Conservation (phyloP, 768 basidiomycete species). For the Crepidotus variabilis region DNA sequence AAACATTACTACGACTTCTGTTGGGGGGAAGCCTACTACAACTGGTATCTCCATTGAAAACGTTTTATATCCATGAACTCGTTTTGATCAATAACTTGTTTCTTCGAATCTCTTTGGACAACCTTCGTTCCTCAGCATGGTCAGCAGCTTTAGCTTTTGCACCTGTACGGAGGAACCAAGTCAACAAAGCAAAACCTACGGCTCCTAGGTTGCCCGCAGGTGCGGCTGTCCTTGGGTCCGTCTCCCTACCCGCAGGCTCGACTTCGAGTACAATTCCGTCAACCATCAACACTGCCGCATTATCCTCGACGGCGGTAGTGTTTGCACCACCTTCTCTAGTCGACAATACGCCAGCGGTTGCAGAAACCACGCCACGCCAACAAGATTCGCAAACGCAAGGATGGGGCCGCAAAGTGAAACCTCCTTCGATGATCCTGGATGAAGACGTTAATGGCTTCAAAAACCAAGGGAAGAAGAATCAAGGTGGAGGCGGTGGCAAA, state of each 20-base stretch:
- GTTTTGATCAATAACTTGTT: slow-evolving; percentile 53
- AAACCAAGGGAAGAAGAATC: slow-evolving; percentile 42
- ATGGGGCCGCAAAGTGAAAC: slow-evolving; percentile 89
- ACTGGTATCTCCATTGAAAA: slow-evolving; percentile 56
- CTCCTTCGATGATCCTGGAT: slow-evolving; percentile 86
- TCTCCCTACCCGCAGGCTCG: slow-evolving; percentile 26
- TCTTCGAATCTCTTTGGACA: slow-evolving; percentile 24
- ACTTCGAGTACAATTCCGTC: slow-evolving; percentile 53
- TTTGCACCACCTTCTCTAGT: slow-evolving; percentile 66
- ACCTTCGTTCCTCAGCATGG: slow-evolving; percentile 53
- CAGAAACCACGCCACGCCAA: slow-evolving; percentile 9
- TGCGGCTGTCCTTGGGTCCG: slow-evolving; percentile 48
- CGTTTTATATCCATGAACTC: slow-evolving; percentile 42
- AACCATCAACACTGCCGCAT: slow-evolving; percentile 21
- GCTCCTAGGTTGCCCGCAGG: slow-evolving; percentile 57
- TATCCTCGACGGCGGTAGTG: slow-evolving; percentile 61
- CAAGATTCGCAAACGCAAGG: slow-evolving; percentile 44
- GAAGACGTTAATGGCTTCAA: slow-evolving; percentile 88
- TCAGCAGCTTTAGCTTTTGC: slow-evolving; percentile 89
- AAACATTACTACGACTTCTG: slow-evolving; percentile 18
- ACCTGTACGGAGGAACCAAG: slow-evolving; percentile 62
- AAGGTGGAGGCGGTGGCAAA: slow-evolving; percentile 49
- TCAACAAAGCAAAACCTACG: slow-evolving; percentile 55
- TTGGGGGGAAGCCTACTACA: slow-evolving; percentile 39
- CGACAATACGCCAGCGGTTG: slow-evolving; percentile 26